These are phyloP conservation scores for Cercophora samala DNA, from an alignment of 495 filamentous ascomycete species.

Conservation along the genomic window DNA sequence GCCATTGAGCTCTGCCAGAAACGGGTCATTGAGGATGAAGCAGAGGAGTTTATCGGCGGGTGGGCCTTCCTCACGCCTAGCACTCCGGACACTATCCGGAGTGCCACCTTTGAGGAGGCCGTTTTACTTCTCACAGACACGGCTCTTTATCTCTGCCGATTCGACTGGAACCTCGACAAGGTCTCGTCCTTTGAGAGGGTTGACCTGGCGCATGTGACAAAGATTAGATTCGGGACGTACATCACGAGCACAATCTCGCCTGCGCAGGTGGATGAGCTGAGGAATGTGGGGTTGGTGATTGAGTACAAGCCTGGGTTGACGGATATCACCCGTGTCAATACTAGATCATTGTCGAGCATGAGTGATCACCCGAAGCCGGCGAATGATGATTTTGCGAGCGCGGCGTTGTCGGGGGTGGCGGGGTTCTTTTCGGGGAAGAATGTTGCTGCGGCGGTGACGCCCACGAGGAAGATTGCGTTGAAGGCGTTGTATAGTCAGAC, in stretches of 20 bases:
- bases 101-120: slow-evolving; percentile 76
- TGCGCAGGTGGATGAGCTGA: slow-evolving; percentile 66
- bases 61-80: slow-evolving; percentile 68
- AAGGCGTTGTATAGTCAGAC: slow-evolving; percentile 61
- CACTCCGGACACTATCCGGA: slow-evolving; percentile 58
- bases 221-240: slow-evolving; percentile 76
- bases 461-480: slow-evolving; percentile 45
- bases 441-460: slow-evolving; percentile 20
- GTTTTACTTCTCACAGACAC: slow-evolving; percentile 81
- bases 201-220: slow-evolving; percentile 64
- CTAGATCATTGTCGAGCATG: slow-evolving; percentile 68
- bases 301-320: slow-evolving; percentile 65
- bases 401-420: slow-evolving; percentile 26
- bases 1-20: slow-evolving; percentile 83
- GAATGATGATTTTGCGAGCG: slow-evolving; percentile 6
- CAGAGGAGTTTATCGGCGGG: slow-evolving; percentile 78
- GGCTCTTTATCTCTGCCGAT: slow-evolving; percentile 80
- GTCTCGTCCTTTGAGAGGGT: slow-evolving; percentile 87
- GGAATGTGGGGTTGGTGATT: slow-evolving; percentile 79
- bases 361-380: slow-evolving; percentile 29
- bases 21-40: slow-evolving; percentile 77
- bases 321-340: slow-evolving; percentile 75
- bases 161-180: slow-evolving; percentile 92
- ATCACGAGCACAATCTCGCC: slow-evolving; percentile 80
- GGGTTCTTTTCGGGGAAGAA: slow-evolving; percentile 29